phyloP scores from a whole-genome alignment of 73 alveolate genomes.

The Durusdinium trenchii region DNA sequence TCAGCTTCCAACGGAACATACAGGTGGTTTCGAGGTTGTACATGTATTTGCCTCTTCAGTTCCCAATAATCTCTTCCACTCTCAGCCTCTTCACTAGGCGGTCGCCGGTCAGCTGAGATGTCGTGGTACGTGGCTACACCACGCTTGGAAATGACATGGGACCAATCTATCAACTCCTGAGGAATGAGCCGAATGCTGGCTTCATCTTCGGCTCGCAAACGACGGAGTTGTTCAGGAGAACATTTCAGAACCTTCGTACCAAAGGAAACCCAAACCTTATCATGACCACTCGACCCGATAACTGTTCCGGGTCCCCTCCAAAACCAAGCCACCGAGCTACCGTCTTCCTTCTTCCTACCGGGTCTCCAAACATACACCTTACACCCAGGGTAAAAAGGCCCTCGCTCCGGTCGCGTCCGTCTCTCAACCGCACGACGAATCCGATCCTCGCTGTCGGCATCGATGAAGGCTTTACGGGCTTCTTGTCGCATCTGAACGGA shows the following conservation, averaged over 20 bases:
- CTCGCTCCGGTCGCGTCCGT: neutral
- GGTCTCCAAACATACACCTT: slow-evolving; percentile 12
- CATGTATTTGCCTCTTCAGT: neutral
- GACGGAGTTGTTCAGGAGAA: neutral
- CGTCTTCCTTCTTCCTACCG: neutral
- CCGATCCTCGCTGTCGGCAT: neutral
- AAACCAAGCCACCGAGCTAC: neutral
- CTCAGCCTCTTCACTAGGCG: neutral
- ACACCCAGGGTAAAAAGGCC: neutral
- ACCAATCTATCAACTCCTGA: neutral
- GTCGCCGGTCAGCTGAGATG: neutral
- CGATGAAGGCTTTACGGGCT: neutral
- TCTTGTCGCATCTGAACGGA: neutral
- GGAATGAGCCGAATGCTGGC: neutral
- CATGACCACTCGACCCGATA: neutral
- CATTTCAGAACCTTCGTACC: neutral
- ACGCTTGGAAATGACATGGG: neutral
- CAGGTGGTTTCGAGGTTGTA: neutral
- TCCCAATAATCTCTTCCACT: neutral
- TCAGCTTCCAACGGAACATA: neutral
- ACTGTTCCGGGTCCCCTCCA: neutral
- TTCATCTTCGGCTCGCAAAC: neutral
- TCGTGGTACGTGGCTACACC: neutral
- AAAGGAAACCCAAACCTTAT: neutral
- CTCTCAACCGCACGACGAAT: neutral